Evolutionary conservation across 139 green algal species (phyloP).

Genomic region (Axilococcus clingmanii): DNA sequence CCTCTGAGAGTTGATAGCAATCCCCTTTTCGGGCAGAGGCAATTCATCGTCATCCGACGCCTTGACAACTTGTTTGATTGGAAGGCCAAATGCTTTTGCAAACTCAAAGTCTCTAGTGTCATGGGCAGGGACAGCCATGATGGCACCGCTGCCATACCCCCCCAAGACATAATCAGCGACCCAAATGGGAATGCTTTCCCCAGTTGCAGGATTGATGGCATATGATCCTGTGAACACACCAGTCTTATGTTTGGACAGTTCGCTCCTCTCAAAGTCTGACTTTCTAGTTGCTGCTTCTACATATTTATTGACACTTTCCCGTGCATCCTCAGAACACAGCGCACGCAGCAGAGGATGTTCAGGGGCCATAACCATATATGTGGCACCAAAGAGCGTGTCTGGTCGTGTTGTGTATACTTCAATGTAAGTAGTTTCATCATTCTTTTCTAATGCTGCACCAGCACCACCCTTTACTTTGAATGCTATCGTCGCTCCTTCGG

Average conservation of each 20-base stretch:
- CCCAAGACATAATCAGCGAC: constrained; percentile 97
- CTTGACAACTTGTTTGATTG: constrained; percentile 53
- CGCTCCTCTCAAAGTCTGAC: constrained; percentile 88
- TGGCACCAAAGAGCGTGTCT: constrained; percentile 95
- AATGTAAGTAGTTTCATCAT: constrained; percentile 18
- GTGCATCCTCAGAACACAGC: constrained; percentile 18
- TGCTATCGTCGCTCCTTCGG: constrained; percentile 41
- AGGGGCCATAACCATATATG: constrained; percentile 92
- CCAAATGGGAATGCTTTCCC: constrained; percentile 78
- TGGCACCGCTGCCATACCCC: constrained; percentile 84
- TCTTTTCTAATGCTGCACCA: background rate
- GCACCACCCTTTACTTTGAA: constrained; percentile 32
- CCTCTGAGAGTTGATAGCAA: constrained; percentile 47
- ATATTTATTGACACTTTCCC: constrained; percentile 47
- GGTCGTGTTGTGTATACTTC: constrained; percentile 85
- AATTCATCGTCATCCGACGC: constrained; percentile 17
- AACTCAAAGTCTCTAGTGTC: constrained; percentile 90
- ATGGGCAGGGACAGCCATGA: constrained; percentile 97
- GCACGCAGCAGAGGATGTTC: constrained; percentile 78
- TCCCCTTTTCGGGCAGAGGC: constrained; percentile 49
- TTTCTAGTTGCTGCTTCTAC: constrained; percentile 64
- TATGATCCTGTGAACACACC: constrained; percentile 84
- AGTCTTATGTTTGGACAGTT: constrained; percentile 85
- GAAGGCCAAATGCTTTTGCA: constrained; percentile 64
- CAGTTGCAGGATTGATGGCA: constrained; percentile 76